phyloP scores from a whole-genome alignment of 2,329 filamentous ascomycete species.

The Xylariaceae sp. region DNA sequence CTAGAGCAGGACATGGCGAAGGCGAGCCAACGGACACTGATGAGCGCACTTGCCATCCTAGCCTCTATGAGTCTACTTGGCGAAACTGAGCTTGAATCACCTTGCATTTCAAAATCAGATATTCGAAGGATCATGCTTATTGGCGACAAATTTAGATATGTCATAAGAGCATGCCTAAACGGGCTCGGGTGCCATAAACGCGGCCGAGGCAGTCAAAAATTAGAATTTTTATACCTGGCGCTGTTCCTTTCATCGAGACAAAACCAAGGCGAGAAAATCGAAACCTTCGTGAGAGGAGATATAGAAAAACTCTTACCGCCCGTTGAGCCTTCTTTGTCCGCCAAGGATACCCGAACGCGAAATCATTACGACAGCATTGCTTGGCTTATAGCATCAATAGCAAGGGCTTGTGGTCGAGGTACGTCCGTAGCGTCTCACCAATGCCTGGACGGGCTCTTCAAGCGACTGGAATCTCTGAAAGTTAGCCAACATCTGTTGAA shows the following conservation, averaged over 20 bases:
- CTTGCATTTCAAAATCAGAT: conserved; percentile 25
- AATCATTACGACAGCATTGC: conserved; percentile 37
- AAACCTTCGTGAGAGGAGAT: conserved; percentile 17
- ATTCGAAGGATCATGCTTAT: conserved; percentile 31
- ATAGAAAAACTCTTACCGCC: conserved; percentile 31
- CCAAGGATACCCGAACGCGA: conserved; percentile 26
- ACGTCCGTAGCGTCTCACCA: conserved; percentile 38
- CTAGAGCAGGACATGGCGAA: conserved; percentile 32
- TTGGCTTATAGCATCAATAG: conserved; percentile 41
- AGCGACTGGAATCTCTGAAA: conserved; percentile 46
- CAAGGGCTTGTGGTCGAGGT: conserved; percentile 39
- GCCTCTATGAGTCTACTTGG: conserved; percentile 41
- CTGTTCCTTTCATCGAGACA: conserved; percentile 36
- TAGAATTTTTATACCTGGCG: conserved; percentile 34
- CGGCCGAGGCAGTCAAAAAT: conserved; percentile 25
- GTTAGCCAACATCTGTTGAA: conserved; percentile 44
- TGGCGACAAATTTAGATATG: conserved; percentile 36
- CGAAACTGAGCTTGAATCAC: conserved; percentile 33
- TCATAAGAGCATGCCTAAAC: conserved; percentile 41
- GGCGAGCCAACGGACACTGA: conserved; percentile 47
- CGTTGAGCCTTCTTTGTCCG: conserved; percentile 8
- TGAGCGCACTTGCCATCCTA: conserved; percentile 51
- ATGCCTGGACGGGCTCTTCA: conserved; percentile 46
- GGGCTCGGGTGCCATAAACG: conserved; percentile 27
- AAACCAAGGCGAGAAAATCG: conserved; percentile 21